Percentiles rank a stretch among this genome's conserved stretches.
These are phyloP conservation scores for Toxicodendron radicans DNA, from an alignment of 345 rosid species.

Conservation along the genomic window DNA sequence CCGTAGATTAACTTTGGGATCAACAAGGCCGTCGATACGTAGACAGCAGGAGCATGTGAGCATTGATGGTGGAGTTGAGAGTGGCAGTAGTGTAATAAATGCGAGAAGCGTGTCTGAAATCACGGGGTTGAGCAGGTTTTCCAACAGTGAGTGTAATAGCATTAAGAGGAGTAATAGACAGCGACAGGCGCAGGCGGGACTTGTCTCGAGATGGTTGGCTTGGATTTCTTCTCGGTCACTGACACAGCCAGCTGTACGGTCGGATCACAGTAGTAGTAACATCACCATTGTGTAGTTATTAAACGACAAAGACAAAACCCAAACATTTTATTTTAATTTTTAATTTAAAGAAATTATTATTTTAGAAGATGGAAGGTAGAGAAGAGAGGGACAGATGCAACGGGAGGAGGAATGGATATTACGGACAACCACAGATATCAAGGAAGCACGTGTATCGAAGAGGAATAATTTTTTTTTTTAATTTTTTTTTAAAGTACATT, in stretches of 20 bases:
- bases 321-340: neutral
- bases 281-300: neutral
- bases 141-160: constrained; percentile 29
- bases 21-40: constrained; percentile 13
- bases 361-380: neutral
- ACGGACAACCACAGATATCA: neutral
- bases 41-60: neutral
- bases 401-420: neutral
- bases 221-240: constrained; percentile 31
- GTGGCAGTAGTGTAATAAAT: constrained; percentile 59
- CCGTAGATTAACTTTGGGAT: constrained; percentile 30
- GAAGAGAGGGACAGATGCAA: neutral
- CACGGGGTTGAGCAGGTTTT: constrained; percentile 61
- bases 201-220: constrained; percentile 43
- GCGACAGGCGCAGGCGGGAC: constrained; percentile 47
- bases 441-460: neutral
- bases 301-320: neutral
- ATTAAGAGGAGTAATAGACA: constrained; percentile 17
- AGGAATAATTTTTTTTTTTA: neutral
- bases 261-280: constrained; percentile 8
- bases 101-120: constrained; percentile 80
- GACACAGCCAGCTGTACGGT: constrained; percentile 20
- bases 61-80: neutral
- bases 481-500: no score
- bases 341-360: neutral